Base-by-base conservation (phyloP, 2,329 filamentous ascomycete genomes). In the Curvularia hawaiiensis region DNA sequence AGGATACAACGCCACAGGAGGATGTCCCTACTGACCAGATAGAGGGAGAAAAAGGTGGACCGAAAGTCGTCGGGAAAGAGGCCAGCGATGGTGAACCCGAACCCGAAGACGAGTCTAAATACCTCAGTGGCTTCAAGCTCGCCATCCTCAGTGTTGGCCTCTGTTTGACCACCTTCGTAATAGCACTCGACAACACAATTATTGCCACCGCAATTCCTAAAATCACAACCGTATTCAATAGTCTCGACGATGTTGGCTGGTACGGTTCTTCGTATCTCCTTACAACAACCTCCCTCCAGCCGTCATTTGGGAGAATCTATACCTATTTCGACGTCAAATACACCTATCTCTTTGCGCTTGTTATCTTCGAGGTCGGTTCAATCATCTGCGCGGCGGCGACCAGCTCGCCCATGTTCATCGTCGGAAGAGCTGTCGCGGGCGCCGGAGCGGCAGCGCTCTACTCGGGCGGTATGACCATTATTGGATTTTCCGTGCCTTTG, bases 311-410 rank as follows among this genome's bases (percentile, higher is more conserved):
- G 26, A 83, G 83, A 73, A 84, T 88, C 2, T 90, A 85, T 8
- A 87, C 84, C 50, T 84, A 83, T 69, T 86, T 85, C 62, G 74
- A 79, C 12, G 77, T 85, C 57, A 82, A 82, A 63, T 82, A 75
- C 50, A 78, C 78, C 1, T 87, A 83, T 66, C 74, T 86, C 5
- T 71, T 77, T 54, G 71, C 79, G 43, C 75, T 87, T 28, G n/a
- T 75, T 1, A 64, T 80, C 20, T 81, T 80, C 59, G 77, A 80
- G 52, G 22, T 85, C 0, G 85, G 85, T 2, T 84, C 82, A 0
- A 62, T 83, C 3, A 69, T 88, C n/a, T 87, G 84, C 59, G 85
- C 53, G 61, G 78, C 50, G 0, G 80, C 84, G 0, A 73, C 66
- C 0, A 81, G 77, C 10, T 83, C 82, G 0, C 62, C 71, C 0